Conservation (phyloP, 805 yeast species). For the Wickerhamomyces alni region DNA sequence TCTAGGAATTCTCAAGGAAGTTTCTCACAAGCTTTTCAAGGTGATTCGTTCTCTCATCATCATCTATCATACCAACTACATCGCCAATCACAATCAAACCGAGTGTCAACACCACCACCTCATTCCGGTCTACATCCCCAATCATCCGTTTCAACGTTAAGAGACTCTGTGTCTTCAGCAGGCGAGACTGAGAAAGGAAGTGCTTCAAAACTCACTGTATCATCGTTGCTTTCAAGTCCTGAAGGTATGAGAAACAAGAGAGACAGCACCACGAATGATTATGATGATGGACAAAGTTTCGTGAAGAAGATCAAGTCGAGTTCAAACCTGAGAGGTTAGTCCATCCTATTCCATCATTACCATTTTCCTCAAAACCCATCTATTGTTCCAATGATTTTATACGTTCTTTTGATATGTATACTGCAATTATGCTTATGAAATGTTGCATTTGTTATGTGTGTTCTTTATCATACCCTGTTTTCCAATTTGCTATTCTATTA, state of each 20-base stretch:
- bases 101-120: neutral
- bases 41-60: neutral
- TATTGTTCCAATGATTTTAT: no score
- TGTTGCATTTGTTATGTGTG: neutral
- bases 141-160: neutral
- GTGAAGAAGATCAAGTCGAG: constrained; percentile 2
- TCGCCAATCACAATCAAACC: neutral
- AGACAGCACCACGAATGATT: constrained; percentile 1
- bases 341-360: no score
- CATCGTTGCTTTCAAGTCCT: constrained; percentile 17
- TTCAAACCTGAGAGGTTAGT: no score
- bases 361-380: no score
- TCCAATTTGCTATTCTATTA: no score
- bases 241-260: constrained; percentile 3
- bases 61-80: neutral
- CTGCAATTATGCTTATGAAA: no score
- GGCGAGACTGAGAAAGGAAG: neutral
- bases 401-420: neutral
- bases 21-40: constrained; percentile 9
- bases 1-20: constrained; percentile 19
- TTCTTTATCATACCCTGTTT: neutral
- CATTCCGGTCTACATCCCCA: neutral
- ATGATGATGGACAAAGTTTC: neutral
- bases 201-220: constrained; percentile 11
- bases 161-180: neutral